Base-by-base conservation (phyloP, 2,329 filamentous ascomycete genomes). In the Trichoderma breve region DNA sequence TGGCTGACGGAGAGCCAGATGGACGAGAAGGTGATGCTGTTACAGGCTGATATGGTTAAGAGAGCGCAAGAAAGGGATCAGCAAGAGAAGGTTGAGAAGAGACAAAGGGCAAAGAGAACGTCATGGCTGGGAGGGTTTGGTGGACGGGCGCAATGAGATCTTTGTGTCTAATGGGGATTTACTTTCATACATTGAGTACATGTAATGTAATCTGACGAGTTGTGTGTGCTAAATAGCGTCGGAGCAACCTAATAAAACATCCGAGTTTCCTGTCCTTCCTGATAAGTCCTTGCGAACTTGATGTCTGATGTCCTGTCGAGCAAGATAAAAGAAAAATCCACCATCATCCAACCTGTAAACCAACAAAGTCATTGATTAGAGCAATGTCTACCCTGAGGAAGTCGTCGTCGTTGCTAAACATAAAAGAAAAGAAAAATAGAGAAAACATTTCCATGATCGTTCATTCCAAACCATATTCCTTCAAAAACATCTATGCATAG, bases 1-100 rank as follows among this genome's bases (percentile, higher is more conserved):
- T 78, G 80, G 21, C 72, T 84, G 71, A 82, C 76, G 18, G 79
- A 82, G 60, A 77, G 79, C 2, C 77, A 85, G 70, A 81, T 81
- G 76, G 80, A 81, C 55, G 76, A 76, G 71, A 81, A 79, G 71
- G 76, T 77, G 4, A 80, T 79, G 80, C 69, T 75, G 34, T 75
- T 81, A 72, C 79, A 81, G 64, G 78, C 77, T 18, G 74, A 77
- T 61, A 80, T 81, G 77, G 79, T 73, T 0, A 69, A 77, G 43
- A 76, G 78, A 58, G 77, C 79, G 2, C 73, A 74, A 3, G 75
- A 79, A n/a, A 74, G 76, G 73, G 77, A 75, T 63, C 77, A 72
- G 61, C 76, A 72, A 12, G 73, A 78, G 4, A 76, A 76, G n/a
- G 9, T 43, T 1, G 75, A 74, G 9, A 73, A 68, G 70, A 77